Conservation (phyloP, 306 rosid species). For the Hylodesmum podocarpum region DNA sequence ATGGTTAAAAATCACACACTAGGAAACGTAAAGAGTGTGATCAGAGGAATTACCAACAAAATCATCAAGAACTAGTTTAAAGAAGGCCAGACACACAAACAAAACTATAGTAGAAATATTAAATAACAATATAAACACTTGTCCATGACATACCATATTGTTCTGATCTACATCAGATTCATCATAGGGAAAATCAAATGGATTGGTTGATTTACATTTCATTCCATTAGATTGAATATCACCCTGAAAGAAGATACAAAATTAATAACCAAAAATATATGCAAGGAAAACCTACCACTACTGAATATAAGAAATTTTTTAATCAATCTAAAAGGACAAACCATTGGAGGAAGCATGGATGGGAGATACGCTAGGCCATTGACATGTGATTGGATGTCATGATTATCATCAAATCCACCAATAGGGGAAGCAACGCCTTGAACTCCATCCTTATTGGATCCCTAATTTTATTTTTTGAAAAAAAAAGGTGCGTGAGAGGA, state of each 20-base stretch:
- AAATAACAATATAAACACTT: background rate
- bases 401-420: conserved; percentile 37
- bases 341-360: conserved; percentile 39
- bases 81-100: background rate
- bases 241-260: conserved; percentile 45
- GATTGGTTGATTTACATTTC: conserved; percentile 60
- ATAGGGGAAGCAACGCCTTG: conserved; percentile 25
- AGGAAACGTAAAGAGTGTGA: conserved; percentile 38
- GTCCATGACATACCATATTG: conserved; percentile 48
- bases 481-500: background rate
- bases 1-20: conserved; percentile 28
- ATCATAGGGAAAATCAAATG: conserved; percentile 70
- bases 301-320: conserved; percentile 14
- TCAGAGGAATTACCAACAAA: background rate
- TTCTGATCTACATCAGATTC: conserved; percentile 60
- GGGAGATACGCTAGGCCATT: conserved; percentile 28
- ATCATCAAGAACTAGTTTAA: background rate
- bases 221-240: conserved; percentile 40
- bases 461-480: conserved; percentile 26
- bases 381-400: conserved; percentile 27
- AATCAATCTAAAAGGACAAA: conserved; percentile 33
- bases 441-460: conserved; percentile 26
- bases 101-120: background rate
- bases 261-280: background rate
- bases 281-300: background rate